Evolutionary conservation across 352 stramenopile genomes (phyloP).

Genomic region (Globisporangium barbulae): DNA sequence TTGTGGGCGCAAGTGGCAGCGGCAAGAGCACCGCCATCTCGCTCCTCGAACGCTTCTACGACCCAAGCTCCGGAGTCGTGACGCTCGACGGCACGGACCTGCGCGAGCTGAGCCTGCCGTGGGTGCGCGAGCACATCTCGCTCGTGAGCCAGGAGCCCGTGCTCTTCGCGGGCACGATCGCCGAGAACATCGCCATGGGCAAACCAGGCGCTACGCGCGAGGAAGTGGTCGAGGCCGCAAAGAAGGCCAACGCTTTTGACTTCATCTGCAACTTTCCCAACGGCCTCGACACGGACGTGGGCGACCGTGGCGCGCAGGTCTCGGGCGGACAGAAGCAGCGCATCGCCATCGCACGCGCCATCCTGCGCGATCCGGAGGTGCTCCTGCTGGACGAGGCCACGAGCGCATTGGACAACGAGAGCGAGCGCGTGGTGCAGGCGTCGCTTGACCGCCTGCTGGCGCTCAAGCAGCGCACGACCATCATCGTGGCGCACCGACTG

Average conservation of each 20-base stretch:
- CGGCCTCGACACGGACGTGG: neutral
- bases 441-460: slow-evolving; percentile 49
- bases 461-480: slow-evolving; percentile 45
- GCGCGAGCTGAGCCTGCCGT: slow-evolving; percentile 58
- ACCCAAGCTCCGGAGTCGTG: slow-evolving; percentile 32
- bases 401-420: slow-evolving; percentile 61
- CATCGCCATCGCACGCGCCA: slow-evolving; percentile 69
- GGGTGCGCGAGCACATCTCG: slow-evolving; percentile 68
- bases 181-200: slow-evolving; percentile 30
- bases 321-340: slow-evolving; percentile 93
- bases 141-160: slow-evolving; percentile 86
- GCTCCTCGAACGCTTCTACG: slow-evolving; percentile 62
- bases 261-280: slow-evolving; percentile 41
- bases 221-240: slow-evolving; percentile 30
- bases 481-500: slow-evolving; percentile 88
- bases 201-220: slow-evolving; percentile 30
- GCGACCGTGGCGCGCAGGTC: slow-evolving; percentile 88
- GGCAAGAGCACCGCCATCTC: slow-evolving; percentile 57
- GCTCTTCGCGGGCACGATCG: slow-evolving; percentile 4
- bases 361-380: slow-evolving; percentile 32
- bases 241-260: slow-evolving; percentile 27
- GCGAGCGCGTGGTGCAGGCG: slow-evolving; percentile 31
- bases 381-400: slow-evolving; percentile 47
- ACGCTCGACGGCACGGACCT: slow-evolving; percentile 53
- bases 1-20: slow-evolving; percentile 46